Conservation (phyloP, 2,329 filamentous ascomycete species). For the Mollisia scopiformis region DNA sequence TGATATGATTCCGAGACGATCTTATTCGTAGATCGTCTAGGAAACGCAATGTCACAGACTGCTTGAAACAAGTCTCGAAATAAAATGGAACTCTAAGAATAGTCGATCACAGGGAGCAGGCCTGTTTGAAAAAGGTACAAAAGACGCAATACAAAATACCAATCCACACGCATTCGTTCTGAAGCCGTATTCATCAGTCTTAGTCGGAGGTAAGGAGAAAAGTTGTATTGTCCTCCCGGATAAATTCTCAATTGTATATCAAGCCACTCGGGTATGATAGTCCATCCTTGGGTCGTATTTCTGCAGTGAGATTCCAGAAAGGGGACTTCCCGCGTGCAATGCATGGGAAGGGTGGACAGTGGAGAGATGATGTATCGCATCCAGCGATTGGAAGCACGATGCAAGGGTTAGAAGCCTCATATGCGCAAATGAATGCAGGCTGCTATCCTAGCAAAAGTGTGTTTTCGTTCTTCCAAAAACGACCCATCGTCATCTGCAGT, state of each 20-base stretch:
- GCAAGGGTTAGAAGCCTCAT: neutral
- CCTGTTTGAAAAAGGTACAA: neutral
- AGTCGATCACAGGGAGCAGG: too few species aligned
- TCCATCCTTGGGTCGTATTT: neutral
- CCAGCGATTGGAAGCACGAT: conserved; percentile 2
- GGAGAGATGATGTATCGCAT: neutral
- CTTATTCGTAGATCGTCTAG: neutral
- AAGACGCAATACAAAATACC: neutral
- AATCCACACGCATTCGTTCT: neutral
- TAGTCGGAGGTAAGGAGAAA: neutral
- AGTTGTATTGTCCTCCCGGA: neutral
- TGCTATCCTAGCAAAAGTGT: neutral
- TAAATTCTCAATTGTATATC: neutral
- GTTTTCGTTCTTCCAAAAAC: conserved; percentile 6
- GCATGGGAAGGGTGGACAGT: neutral
- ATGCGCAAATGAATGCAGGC: neutral
- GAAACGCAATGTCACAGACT: neutral
- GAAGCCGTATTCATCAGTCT: neutral
- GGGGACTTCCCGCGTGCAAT: neutral
- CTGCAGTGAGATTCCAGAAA: neutral
- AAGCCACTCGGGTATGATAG: conserved; percentile 1
- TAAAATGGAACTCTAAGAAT: too few species aligned
- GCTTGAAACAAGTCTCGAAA: neutral
- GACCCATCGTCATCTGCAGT: conserved; percentile 1
- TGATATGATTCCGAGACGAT: neutral